These are phyloP conservation scores for Porogramme epimiltina DNA, from an alignment of 1,284 basidiomycete species.

Conservation along the genomic window DNA sequence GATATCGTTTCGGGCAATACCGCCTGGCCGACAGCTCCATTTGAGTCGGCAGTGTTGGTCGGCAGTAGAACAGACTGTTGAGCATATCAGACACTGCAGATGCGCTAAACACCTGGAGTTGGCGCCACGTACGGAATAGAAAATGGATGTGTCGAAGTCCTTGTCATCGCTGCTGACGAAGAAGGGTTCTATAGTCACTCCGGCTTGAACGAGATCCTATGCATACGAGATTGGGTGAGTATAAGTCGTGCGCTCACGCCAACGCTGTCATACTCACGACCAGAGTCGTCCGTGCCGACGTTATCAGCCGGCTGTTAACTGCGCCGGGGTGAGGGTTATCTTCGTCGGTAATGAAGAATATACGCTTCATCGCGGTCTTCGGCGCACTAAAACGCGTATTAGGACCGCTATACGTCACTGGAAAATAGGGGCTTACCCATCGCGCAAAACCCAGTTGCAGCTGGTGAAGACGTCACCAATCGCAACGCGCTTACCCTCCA, in stretches of 20 bases:
- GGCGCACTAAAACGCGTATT: constrained; percentile 56
- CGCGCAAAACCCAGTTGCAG: constrained; percentile 86
- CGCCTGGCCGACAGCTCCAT: constrained; percentile 45
- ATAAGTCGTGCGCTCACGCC: neutral
- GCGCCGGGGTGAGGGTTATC: constrained; percentile 63
- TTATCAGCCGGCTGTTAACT: constrained; percentile 56
- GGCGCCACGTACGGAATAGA: constrained; percentile 80
- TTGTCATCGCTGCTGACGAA: constrained; percentile 80
- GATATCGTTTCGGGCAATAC: constrained; percentile 68
- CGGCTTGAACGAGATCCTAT: constrained; percentile 86
- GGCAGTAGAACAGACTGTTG: constrained; percentile 65
- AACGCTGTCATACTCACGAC: constrained; percentile 44
- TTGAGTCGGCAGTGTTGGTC: constrained; percentile 45
- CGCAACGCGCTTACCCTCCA: constrained; percentile 54
- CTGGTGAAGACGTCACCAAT: constrained; percentile 87
- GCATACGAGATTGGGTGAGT: neutral
- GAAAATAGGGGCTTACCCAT: constrained; percentile 61
- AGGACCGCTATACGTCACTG: neutral
- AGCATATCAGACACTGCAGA: neutral
- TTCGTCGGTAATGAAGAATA: constrained; percentile 93
- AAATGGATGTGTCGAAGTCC: constrained; percentile 75
- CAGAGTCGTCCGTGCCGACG: constrained; percentile 70
- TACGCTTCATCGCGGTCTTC: constrained; percentile 85
- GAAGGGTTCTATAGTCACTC: constrained; percentile 87
- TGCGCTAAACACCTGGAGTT: constrained; percentile 9